These are phyloP conservation scores for Suillus alpinus DNA, from an alignment of 768 basidiomycete species.

Conservation along the genomic window DNA sequence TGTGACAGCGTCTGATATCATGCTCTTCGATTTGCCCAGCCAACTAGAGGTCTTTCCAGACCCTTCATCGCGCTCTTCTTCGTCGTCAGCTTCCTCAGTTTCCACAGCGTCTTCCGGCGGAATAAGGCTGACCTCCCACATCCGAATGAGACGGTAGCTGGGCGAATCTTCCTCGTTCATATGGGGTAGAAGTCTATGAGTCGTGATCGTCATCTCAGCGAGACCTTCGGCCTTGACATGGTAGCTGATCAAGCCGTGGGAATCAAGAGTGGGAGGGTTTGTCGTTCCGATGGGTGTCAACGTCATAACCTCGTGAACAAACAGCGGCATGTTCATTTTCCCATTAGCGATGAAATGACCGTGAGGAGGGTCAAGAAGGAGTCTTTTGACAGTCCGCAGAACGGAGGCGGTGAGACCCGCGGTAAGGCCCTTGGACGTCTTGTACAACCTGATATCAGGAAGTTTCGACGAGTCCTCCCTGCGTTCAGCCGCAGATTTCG, in stretches of 20 bases:
- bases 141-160: conserved; percentile 15
- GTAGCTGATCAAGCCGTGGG: conserved; percentile 11
- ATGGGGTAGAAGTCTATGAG: conserved; percentile 13
- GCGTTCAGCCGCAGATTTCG: background rate
- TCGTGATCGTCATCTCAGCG: conserved; percentile 14
- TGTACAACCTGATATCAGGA: background rate
- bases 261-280: background rate
- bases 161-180: background rate
- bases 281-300: background rate
- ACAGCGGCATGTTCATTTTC: conserved; percentile 22
- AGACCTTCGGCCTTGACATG: conserved; percentile 18
- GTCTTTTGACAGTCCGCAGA: conserved; percentile 12
- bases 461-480: background rate
- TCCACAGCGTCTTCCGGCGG: background rate
- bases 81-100: background rate
- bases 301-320: conserved; percentile 7
- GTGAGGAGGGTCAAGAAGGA: conserved; percentile 23
- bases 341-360: conserved; percentile 30
- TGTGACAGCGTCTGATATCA: background rate
- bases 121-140: conserved; percentile 17
- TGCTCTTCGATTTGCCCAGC: background rate
- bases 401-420: conserved; percentile 13
- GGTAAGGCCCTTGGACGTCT: conserved; percentile 2
- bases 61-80: background rate
- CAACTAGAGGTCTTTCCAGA: background rate